Base-by-base conservation (phyloP, 2,329 filamentous ascomycete species). In the Aureobasidium sp. region DNA sequence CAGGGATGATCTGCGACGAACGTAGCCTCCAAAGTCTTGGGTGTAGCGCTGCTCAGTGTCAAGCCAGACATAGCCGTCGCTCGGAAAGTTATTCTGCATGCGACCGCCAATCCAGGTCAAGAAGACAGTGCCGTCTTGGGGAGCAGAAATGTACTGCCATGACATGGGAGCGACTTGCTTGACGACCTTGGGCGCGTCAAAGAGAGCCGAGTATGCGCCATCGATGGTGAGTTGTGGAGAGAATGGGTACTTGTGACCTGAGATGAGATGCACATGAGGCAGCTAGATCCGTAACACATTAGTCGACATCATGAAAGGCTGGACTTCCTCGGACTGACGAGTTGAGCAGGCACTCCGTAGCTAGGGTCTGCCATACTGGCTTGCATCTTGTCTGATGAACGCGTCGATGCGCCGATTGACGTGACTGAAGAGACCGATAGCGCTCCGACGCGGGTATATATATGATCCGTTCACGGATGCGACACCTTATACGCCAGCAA, bases 11-110 rank as follows among this genome's bases (percentile, higher is more conserved):
- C 30, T 54, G 32, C 39, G 38, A 66, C 77, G 62, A 75, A 84
- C 81, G 68, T 84, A 86, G 59, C 84, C 84, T 57, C 76, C 74
- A 57, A 84, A 79, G 56, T 94, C 86, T 57, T 90, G 83, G 58
- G 84, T 83, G 61, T 84, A 91, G 38, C 81, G 80, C 50, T 84
- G 78, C 71, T 98, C 91, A 5, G 81, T 79, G 60, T 90, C 86
- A 14, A 84, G 84, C 90, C 90, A 98, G 16, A 96, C 77, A 67
- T 90, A 94, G 41, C 93, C 93, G 73, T 98, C 91, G 30, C 86
- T 95, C 7, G 91, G 84, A 66, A 90, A 95, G 1, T 79, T 83
- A 3, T 80, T 81, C 53, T 87, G 70, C 55, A 84, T 80, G 62
- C 84, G 79, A 49, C 86, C 75, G 2, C 91, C 86, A 68, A 96